Base-by-base conservation (phyloP, 1,284 basidiomycete species). In the Fistulinella cinereoalba region DNA sequence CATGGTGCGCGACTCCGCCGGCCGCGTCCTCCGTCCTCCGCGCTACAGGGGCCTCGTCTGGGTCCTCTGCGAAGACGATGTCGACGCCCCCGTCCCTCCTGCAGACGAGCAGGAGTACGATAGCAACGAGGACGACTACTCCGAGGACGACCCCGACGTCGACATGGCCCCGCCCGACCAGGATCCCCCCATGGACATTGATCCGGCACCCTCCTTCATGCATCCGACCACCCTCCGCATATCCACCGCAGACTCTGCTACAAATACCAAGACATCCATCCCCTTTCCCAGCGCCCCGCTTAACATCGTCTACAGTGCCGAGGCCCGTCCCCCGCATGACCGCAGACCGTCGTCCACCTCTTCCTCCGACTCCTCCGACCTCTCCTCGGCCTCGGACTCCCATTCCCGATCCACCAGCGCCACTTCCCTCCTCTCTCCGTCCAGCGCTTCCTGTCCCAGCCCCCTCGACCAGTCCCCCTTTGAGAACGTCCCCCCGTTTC, bases 61-160 rank as follows among this genome's bases (percentile, higher is more conserved):
- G 79, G 86, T 88, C 57, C 74, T 85, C 34, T 81, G 76, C 49
- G 84, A 86, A 55, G 84, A 83, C 39, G 82, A 84, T 60, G 52
- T 78, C 24, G 72, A 75, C 57, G 41, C 3, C 53, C 13, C 41
- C 58, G 36, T n/a, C 18, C 32, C 10, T 9, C 50, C 54, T 22
- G 42, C 46, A 3, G 58, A 67, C 58, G 63, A 69, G 61, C 58
- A 74, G 24, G 61, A 65, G 44, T 62, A 63, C n/a, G 61, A 66
- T 40, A 59, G 57, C 0, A 64, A 70, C 51, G 67, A 69, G 18
- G 66, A 67, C 24, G 61, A 63, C 34, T 69, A 62, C 37, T 65
- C 68, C 28, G 70, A 72, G 33, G 62, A 61, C 39, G 54, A 64
- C 42, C 50, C 45, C 12, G 58, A 64, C 43, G 40, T 63, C 36